Base-by-base conservation (phyloP, 2,329 filamentous ascomycete species). In the Ceratocystis papillata region DNA sequence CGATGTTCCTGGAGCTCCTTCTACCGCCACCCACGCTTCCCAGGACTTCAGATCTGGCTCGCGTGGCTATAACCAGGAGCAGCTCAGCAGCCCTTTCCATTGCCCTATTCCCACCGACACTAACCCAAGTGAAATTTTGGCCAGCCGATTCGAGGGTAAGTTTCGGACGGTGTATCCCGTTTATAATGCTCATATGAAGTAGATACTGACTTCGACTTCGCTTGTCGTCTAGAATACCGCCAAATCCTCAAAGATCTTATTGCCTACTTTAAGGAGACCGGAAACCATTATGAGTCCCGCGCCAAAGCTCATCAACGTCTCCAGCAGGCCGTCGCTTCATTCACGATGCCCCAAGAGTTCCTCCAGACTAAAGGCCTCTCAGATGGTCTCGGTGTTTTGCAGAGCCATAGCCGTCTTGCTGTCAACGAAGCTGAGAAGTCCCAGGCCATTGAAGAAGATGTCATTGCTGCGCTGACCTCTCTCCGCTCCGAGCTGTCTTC, bases 171-270 rank as follows among this genome's bases (percentile, higher is more conserved):
- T 50, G 33, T 45, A 41, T 50, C 6, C 20, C 22, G 1, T 4
- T 53, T 1, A 5, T 46, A 28, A 46, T 70, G 44, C 63, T 3
- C 63, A n/a, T 37, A 28, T 20, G 4, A 59, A 30, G 50, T 8
- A 41, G 25, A 50, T 33, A 64, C 68, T 68, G 22, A 22, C 22
- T 22, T 22, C 22, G 62, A 68, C 60, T 25, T 22, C 2, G 2
- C 28, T 5, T 37, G 3, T 57, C 50, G 48, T 57, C 65, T 71
- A 95, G 91, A 89, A 63, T 99, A 94, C 94, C 85, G 94, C 71
- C 96, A 96, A 78, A 83, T 96, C 15, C 82, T 99, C 64, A 97
- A 97, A 75, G 92, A 96, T 70, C 81, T 97, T 57, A 96, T 97
- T 70, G 79, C 88, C 66, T 97, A 96, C 75, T 97, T 96, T 74